phyloP scores from a whole-genome alignment of 1,284 basidiomycete species.

The Papiliotrema laurentii region DNA sequence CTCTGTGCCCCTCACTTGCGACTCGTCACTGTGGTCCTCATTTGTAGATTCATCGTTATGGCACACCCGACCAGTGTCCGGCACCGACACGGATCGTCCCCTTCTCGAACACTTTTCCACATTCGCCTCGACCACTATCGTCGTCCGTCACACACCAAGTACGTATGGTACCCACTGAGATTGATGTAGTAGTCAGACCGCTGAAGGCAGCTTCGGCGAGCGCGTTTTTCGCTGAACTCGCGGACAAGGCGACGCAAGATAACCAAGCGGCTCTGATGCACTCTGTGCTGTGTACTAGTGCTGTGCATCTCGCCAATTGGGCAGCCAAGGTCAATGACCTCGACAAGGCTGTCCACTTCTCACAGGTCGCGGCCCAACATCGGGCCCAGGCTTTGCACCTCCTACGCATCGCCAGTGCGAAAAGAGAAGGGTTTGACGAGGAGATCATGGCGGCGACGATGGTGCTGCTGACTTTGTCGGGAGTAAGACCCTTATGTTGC shows the following conservation, averaged over 20 bases:
- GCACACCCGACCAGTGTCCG: neutral
- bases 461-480: neutral
- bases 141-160: neutral
- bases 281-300: constrained; percentile 2
- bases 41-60: constrained; percentile 1
- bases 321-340: neutral
- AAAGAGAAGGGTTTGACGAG: neutral
- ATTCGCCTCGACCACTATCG: constrained; percentile 1
- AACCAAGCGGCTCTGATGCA: constrained; percentile 7
- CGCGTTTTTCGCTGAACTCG: constrained; percentile 4
- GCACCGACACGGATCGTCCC: neutral
- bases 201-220: constrained; percentile 3
- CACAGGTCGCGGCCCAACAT: neutral
- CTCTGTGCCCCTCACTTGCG: constrained; percentile 1
- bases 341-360: neutral
- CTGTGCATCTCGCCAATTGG: constrained; percentile 6
- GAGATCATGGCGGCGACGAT: constrained; percentile 1
- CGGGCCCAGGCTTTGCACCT: constrained; percentile 3
- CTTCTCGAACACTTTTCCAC: constrained; percentile 2
- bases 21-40: constrained; percentile 1
- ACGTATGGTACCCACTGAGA: neutral
- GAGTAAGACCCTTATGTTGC: neutral
- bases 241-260: constrained; percentile 1
- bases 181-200: neutral
- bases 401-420: constrained; percentile 2